Evolutionary conservation across 495 filamentous ascomycete genomes (phyloP).

Genomic region (Penicillium cosmopolitanum): DNA sequence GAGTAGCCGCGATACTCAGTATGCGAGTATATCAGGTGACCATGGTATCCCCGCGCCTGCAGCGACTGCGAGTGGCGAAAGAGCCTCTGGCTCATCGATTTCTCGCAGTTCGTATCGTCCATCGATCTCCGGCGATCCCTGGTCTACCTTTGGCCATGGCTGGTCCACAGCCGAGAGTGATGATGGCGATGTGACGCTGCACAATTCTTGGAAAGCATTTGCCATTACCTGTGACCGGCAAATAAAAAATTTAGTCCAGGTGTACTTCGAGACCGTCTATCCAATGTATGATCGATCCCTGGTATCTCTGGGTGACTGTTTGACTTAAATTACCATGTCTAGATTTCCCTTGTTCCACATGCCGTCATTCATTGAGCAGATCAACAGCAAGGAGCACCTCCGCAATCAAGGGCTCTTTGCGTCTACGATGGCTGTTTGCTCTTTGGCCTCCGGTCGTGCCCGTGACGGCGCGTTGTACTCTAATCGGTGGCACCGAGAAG

Average conservation of each 20-base stretch:
- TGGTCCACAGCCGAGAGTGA: constrained; percentile 26
- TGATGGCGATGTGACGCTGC: constrained; percentile 15
- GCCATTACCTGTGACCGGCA: no score
- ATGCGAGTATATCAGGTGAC: no score
- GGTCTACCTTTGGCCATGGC: constrained; percentile 24
- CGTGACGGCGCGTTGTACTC: constrained; percentile 49
- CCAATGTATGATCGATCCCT: no score
- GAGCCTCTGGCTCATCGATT: no score
- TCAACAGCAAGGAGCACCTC: constrained; percentile 44
- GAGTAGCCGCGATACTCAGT: neutral
- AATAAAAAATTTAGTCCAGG: no score
- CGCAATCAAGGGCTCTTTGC: constrained; percentile 48
- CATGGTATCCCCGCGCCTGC: no score
- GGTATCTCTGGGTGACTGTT: no score
- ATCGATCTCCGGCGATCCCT: constrained; percentile 25
- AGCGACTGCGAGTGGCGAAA: no score
- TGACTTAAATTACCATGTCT: neutral
- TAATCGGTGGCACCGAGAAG: constrained; percentile 19
- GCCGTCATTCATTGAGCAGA: constrained; percentile 37
- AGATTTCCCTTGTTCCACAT: constrained; percentile 56
- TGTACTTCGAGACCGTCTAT: no score
- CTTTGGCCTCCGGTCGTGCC: constrained; percentile 46
- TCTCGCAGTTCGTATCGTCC: constrained; percentile 14
- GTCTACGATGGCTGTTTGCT: constrained; percentile 53
- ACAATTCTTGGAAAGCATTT: no score